Conservation (phyloP, 2,329 filamentous ascomycete species). For the Alternaria sp. region DNA sequence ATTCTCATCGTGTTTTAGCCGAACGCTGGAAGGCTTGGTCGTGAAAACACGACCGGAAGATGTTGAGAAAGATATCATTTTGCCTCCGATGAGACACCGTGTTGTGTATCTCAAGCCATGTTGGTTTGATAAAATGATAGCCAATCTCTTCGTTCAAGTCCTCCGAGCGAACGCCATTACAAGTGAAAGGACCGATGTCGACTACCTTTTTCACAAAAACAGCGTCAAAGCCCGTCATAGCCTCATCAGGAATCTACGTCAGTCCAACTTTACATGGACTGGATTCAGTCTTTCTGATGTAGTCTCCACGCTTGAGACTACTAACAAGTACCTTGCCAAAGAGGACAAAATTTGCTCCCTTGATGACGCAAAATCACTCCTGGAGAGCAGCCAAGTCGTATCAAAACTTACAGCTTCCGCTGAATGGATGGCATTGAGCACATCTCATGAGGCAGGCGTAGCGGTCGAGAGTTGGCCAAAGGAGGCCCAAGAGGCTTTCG, state of each 20-base stretch:
- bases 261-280: slow-evolving; percentile 86
- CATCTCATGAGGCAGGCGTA: slow-evolving; percentile 80
- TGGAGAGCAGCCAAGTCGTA: slow-evolving; percentile 72
- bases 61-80: slow-evolving; percentile 67
- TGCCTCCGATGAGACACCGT: slow-evolving; percentile 78
- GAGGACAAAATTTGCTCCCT: slow-evolving; percentile 66
- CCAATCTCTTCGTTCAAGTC: slow-evolving; percentile 86
- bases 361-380: slow-evolving; percentile 69
- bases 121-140: slow-evolving; percentile 81
- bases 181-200: slow-evolving; percentile 81
- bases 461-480: slow-evolving; percentile 74
- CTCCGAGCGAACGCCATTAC: slow-evolving; percentile 88
- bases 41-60: slow-evolving; percentile 81
- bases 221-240: slow-evolving; percentile 73
- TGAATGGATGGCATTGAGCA: slow-evolving; percentile 73
- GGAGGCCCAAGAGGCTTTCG: slow-evolving; percentile 70
- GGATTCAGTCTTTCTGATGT: slow-evolving; percentile 75
- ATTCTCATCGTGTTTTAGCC: slow-evolving; percentile 67
- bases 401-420: slow-evolving; percentile 66
- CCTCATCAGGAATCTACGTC: slow-evolving; percentile 80
- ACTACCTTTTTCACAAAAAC: slow-evolving; percentile 87
- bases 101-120: slow-evolving; percentile 80
- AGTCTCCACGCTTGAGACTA: slow-evolving; percentile 69
- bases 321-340: slow-evolving; percentile 72
- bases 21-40: slow-evolving; percentile 79